Base-by-base conservation (phyloP, 78 protist genomes). In the Speleostelium caveatum region DNA sequence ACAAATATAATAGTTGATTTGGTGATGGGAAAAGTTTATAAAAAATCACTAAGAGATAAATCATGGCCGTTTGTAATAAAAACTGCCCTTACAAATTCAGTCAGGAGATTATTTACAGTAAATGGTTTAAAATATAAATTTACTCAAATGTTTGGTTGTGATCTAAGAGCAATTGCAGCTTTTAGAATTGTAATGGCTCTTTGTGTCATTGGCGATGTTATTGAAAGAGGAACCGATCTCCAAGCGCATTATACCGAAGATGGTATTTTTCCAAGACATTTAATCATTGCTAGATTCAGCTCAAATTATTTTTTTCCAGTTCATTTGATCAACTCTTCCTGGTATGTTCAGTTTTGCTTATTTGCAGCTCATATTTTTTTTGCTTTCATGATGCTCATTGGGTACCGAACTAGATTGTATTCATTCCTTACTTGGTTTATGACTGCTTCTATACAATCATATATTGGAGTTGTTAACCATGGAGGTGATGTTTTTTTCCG, bases 401-500 rank as follows among this genome's bases (percentile, higher is more conserved):
- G 93, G n/a, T 87, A 74, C 39, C 80, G 80, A 41, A 87, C 93
- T 0, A 87, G 72, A 59, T 1, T 32, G 2, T 59, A 45, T 6
- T 56, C 93, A 28, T 58, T 61, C 60, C 45, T 87, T 4, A 74
- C 85, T 16, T 87, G 80, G 77, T 59, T 33, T 38, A 32, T 87
- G 66, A 74, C 76, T 1, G 61, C 63, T 19, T 87, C 93, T 21
- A 26, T 87, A 1, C 93, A 87, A 56, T 36, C 86, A 4, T 76
- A 77, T 42, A 55, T 42, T 35, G 75, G 74, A 36, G 32, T 87
- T 3, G 58, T 87, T 28, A 73, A 73, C 24, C 93, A 87, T 51
- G 86, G 93, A 36, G 93, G 93, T 75, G 93, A 87, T 53, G 83
- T 87, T 26, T 87, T 42, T 51, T 76, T 86, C 58, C 71, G 92